Evolutionary conservation across 2,329 filamentous ascomycete species (phyloP), one percentile per base, ranked within the genome.

Genomic region (Epichloe coenophiala): DNA sequence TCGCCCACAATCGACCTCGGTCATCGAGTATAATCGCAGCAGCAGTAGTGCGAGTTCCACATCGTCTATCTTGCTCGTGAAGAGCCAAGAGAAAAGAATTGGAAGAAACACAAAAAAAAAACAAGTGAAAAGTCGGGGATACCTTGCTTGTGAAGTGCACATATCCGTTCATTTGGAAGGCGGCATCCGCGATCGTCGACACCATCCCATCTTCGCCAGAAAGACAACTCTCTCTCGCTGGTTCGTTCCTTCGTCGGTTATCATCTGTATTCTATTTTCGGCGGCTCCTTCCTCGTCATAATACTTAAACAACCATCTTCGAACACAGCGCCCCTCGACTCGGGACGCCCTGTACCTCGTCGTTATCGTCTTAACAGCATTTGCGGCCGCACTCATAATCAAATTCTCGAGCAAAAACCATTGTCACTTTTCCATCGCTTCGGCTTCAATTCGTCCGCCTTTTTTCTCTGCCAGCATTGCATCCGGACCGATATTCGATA

Each of bases 261-360:
- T 69, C 61, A 60, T 62, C 60, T 62, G 60, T 60, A 65, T 59
- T 64, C 64, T 59, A 51, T 51, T 49, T 52, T 51, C 54, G 53
- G 47, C 54, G 54, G 47, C 59, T 60, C 60, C 45, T 58, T 56
- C 54, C 55, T 53, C 33, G n/a, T 54, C 48, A 51, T 47, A 54
- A 51, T 23, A 17, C 23, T 3, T 19, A 27, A 33, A 11, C 19
- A 45, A 50, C n/a, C 39, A 27, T 35, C 40, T 15, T 47, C 47
- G 37, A 27, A 36, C 33, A 15, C 23, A 17, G 23, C 38, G 17
- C n/a, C 21, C 19, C 13, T 49, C 33, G 23, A 23, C 31, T 44
- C 36, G 13, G 21, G 21, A 31, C 8, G 40, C 12, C 11, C 19
- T 45, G 45, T 45, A 48, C 48, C 39, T 45, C 45, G 36, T 45